Evolutionary conservation across 2,329 filamentous ascomycete genomes (phyloP).

Genomic region (Pseudogymnoascus sp.): DNA sequence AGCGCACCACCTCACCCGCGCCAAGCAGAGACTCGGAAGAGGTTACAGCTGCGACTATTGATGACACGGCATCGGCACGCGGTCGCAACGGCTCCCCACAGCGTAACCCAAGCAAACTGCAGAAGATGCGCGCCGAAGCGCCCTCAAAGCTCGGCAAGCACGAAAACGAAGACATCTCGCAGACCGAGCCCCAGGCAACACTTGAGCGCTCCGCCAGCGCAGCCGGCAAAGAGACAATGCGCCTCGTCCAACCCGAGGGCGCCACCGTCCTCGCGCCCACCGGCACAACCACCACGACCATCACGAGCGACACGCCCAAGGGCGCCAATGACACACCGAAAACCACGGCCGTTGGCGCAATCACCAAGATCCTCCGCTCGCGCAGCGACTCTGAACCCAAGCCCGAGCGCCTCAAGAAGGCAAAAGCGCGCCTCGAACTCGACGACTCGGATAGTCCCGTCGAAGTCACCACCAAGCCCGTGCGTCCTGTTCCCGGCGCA

Average conservation of each 20-base stretch:
- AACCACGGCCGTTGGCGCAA: constrained; percentile 35
- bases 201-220: constrained; percentile 25
- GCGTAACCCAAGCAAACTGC: constrained; percentile 60
- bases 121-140: constrained; percentile 49
- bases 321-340: constrained; percentile 35
- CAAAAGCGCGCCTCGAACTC: constrained; percentile 58
- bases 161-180: constrained; percentile 19
- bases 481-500: constrained; percentile 29
- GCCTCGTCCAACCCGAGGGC: constrained; percentile 15
- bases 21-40: constrained; percentile 31
- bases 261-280: not conserved
- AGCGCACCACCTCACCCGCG: constrained; percentile 34
- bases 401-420: constrained; percentile 51
- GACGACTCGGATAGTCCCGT: constrained; percentile 54
- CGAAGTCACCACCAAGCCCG: constrained; percentile 27
- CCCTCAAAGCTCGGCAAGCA: constrained; percentile 25
- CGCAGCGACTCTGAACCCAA: constrained; percentile 37
- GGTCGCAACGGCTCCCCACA: constrained; percentile 36
- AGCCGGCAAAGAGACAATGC: constrained; percentile 25
- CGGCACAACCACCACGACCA: constrained; percentile 29
- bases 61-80: constrained; percentile 23
- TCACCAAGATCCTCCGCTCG: constrained; percentile 40
- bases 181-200: constrained; percentile 24
- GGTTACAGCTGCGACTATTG: constrained; percentile 19
- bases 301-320: constrained; percentile 33